Evolutionary conservation across 495 filamentous ascomycete genomes (phyloP).

Genomic region (Lepidopterella palustris): DNA sequence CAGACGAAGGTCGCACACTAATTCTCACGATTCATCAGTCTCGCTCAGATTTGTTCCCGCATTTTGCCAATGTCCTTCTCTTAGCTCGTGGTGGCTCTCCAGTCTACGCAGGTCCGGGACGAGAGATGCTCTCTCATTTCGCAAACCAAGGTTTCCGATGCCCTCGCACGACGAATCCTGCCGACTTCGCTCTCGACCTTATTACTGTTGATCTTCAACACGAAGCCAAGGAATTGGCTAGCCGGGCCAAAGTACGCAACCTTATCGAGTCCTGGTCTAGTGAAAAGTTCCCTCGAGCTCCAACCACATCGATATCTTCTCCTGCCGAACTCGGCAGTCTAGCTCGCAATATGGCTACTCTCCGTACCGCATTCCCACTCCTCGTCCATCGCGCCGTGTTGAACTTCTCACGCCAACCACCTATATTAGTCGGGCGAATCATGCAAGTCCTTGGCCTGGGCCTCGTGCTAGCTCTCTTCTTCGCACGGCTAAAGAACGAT

Average conservation of each 20-base stretch:
- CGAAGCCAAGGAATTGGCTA: conserved; percentile 50
- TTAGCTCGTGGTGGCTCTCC: conserved; percentile 60
- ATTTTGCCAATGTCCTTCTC: conserved; percentile 64
- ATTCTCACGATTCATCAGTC: conserved; percentile 72
- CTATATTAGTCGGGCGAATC: conserved; percentile 54
- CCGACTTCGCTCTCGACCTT: conserved; percentile 69
- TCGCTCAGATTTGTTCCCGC: conserved; percentile 61
- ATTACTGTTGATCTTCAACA: conserved; percentile 68
- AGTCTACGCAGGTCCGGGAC: conserved; percentile 59
- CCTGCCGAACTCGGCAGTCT: conserved; percentile 65
- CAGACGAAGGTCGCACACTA: conserved; percentile 65
- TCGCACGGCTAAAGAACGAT: conserved; percentile 61
- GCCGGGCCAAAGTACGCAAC: conserved; percentile 50
- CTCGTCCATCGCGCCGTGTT: conserved; percentile 57
- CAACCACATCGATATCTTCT: conserved; percentile 45
- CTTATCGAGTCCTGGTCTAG: conserved; percentile 50
- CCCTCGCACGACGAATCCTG: conserved; percentile 61
- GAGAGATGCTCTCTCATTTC: conserved; percentile 62
- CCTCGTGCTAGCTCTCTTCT: conserved; percentile 62
- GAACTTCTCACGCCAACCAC: conserved; percentile 61
- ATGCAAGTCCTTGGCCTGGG: conserved; percentile 63
- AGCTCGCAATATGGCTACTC: conserved; percentile 53
- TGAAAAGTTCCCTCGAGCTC: conserved; percentile 15
- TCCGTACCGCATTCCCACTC: conserved; percentile 55
- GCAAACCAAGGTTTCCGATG: conserved; percentile 52